These are phyloP conservation scores for Fusarium falciforme DNA, from an alignment of 2,329 filamentous ascomycete genomes.

Conservation along the genomic window DNA sequence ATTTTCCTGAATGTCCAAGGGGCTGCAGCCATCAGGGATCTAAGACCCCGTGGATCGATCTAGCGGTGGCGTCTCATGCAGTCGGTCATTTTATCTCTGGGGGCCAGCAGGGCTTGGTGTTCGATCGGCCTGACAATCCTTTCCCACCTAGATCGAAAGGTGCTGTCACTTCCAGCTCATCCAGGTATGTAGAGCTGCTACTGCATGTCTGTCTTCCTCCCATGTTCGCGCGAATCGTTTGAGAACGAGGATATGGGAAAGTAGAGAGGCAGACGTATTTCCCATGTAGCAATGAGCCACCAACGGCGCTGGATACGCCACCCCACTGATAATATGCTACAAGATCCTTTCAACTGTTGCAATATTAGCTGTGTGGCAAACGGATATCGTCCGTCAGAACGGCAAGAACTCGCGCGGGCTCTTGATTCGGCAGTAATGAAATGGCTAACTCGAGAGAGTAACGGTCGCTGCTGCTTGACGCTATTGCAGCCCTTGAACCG, in stretches of 20 bases:
- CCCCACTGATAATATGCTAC: background rate
- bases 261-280: background rate
- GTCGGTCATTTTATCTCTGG: slow-evolving; percentile 5
- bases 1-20: slow-evolving; percentile 33
- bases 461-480: background rate
- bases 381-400: background rate
- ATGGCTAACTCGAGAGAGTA: background rate
- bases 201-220: background rate
- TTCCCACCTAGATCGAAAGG: background rate
- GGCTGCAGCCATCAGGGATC: slow-evolving; percentile 24
- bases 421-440: background rate
- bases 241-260: background rate
- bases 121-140: background rate
- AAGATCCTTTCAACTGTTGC: background rate
- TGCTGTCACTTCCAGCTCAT: background rate
- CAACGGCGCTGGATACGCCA: background rate
- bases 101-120: background rate
- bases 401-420: background rate
- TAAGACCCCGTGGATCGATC: slow-evolving; percentile 29
- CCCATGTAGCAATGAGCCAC: background rate
- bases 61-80: slow-evolving; percentile 24
- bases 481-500: background rate
- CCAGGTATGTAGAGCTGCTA: background rate
- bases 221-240: background rate
- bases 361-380: background rate